These are phyloP conservation scores for Malus hybrid DNA, from an alignment of 331 rosid species.

Conservation along the genomic window DNA sequence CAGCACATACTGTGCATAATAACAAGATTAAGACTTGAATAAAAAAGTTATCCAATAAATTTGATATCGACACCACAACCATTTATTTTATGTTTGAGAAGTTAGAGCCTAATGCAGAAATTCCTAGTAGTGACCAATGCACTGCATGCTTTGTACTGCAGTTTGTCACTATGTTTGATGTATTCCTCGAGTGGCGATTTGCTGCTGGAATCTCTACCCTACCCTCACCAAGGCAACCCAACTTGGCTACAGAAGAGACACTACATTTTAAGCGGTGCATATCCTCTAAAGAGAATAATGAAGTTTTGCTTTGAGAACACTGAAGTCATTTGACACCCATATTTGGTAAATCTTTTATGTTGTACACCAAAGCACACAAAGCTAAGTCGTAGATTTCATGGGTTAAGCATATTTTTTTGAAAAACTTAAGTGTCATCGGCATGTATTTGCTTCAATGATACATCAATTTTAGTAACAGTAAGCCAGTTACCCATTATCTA, in stretches of 20 bases:
- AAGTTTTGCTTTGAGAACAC: not conserved
- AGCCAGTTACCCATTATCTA: not conserved
- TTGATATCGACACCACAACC: not conserved
- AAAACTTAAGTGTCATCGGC: not conserved
- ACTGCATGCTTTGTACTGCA: not conserved
- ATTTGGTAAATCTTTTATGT: not conserved
- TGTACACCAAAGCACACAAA: not conserved
- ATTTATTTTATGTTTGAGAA: not conserved
- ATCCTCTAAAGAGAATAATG: not conserved
- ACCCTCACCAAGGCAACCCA: not conserved
- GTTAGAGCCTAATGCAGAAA: not conserved
- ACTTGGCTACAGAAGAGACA: not conserved
- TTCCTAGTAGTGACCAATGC: not conserved
- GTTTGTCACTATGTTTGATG: not conserved
- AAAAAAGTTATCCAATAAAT: too few species aligned
- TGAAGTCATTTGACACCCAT: not conserved
- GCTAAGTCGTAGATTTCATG: not conserved
- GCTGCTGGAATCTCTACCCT: not conserved
- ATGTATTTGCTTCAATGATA: not conserved
- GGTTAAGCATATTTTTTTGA: not conserved
- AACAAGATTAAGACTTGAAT: not conserved
- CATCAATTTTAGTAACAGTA: not conserved
- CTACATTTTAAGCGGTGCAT: not conserved
- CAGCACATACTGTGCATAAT: not conserved
- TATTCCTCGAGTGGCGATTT: not conserved